A percentile compares a stretch with the other conserved stretches of the same genome.
Evolutionary conservation across 768 basidiomycete genomes (phyloP).

Genomic region (Strobilomyces echinocephalus): DNA sequence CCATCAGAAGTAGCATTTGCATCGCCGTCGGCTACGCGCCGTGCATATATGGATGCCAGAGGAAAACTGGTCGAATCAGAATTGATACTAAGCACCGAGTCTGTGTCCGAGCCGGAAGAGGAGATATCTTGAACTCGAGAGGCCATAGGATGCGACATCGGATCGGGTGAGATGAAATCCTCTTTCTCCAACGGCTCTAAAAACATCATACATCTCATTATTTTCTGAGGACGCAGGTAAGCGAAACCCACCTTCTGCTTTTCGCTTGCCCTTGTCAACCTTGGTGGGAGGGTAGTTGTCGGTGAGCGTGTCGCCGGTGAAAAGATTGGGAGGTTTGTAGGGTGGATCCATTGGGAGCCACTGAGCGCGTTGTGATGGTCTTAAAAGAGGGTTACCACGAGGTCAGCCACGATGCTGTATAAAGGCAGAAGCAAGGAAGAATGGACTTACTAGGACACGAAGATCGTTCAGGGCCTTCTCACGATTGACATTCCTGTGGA

Average conservation of each 20-base stretch:
- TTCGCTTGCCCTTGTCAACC: slow-evolving; percentile 20
- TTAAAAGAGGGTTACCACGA: slow-evolving; percentile 13
- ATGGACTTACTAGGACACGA: slow-evolving; percentile 10
- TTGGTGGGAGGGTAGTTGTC: not conserved
- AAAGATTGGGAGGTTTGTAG: slow-evolving; percentile 12
- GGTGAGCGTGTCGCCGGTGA: not conserved
- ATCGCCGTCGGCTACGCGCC: not conserved
- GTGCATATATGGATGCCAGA: not conserved
- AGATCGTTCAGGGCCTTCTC: slow-evolving; percentile 12
- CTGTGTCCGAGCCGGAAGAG: slow-evolving; percentile 9
- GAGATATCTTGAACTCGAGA: not conserved
- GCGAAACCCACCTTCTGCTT: slow-evolving; percentile 11
- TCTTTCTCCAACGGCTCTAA: slow-evolving; percentile 10
- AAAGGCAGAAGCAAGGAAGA: not conserved
- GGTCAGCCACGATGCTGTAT: slow-evolving; percentile 11
- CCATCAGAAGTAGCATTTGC: not conserved
- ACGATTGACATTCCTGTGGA: slow-evolving; percentile 8
- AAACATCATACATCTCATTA: not conserved
- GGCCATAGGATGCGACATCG: not conserved
- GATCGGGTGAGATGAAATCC: not conserved
- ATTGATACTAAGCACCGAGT: not conserved
- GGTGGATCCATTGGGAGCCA: slow-evolving; percentile 9
- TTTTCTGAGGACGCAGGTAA: too few relatives aligned
- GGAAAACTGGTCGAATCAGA: slow-evolving; percentile 7
- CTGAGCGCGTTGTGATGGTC: not conserved